Evolutionary conservation across 2,329 filamentous ascomycete species (phyloP).

Genomic region (Colletotrichum tropicicola): DNA sequence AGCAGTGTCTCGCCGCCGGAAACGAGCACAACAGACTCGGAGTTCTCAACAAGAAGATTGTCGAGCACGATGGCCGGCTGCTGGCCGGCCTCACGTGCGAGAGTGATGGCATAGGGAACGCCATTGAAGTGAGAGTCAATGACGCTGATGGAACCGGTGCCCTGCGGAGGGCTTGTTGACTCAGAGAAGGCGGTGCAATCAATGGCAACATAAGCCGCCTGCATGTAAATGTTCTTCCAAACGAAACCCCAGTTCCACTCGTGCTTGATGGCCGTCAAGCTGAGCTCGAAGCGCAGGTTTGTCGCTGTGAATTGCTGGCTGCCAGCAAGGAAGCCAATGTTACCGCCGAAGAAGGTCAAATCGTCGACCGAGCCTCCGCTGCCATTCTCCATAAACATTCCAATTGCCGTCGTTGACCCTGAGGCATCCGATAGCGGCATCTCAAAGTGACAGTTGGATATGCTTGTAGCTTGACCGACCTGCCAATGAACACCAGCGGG

Average conservation of each 20-base stretch:
- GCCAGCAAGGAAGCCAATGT: constrained; percentile 55
- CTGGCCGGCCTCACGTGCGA: not conserved
- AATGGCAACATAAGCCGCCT: not conserved
- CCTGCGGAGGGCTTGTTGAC: not conserved
- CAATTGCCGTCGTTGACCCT: not conserved
- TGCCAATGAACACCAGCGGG: constrained; percentile 69
- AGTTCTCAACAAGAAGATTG: not conserved
- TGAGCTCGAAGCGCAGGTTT: constrained; percentile 72
- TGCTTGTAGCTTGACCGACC: constrained; percentile 64
- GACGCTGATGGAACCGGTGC: not conserved
- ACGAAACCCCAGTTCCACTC: constrained; percentile 79
- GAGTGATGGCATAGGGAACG: not conserved
- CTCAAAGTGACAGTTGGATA: constrained; percentile 60
- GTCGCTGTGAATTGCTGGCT: constrained; percentile 49
- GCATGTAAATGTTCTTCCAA: constrained; percentile 41
- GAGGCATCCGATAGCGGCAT: constrained; percentile 43
- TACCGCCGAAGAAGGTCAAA: constrained; percentile 69
- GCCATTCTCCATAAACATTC: constrained; percentile 38
- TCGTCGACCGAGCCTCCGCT: constrained; percentile 59
- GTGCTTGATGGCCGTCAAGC: constrained; percentile 72
- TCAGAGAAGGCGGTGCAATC: not conserved
- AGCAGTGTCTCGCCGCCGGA: not conserved
- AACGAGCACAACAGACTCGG: not conserved
- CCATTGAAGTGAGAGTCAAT: not conserved
- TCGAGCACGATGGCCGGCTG: not conserved